Percentiles rank a stretch among this genome's conserved stretches.
Evolutionary conservation across 495 filamentous ascomycete genomes (phyloP).

Genomic region (Delitschia confertaspora): DNA sequence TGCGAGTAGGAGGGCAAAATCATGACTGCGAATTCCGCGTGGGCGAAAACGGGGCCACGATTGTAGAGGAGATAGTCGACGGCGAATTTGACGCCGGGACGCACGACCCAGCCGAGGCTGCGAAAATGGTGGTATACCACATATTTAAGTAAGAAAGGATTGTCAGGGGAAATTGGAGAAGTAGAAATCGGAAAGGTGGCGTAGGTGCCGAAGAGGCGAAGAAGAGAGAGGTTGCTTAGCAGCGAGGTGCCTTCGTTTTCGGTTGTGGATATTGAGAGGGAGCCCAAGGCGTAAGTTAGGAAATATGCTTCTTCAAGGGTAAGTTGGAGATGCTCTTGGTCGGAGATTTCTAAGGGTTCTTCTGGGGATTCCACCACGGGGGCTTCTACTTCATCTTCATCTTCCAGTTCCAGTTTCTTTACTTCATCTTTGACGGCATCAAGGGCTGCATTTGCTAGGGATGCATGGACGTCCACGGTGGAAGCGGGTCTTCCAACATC

Average conservation of each 20-base stretch:
- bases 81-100: constrained; percentile 88
- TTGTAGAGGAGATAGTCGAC: constrained; percentile 91
- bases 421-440: no score
- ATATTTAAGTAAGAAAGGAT: constrained; percentile 80
- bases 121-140: constrained; percentile 93
- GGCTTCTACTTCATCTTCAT: no score
- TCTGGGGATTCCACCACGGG: no score
- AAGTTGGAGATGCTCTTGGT: constrained; percentile 88
- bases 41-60: constrained; percentile 86
- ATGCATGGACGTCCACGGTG: neutral
- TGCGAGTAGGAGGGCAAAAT: constrained; percentile 76
- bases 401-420: no score
- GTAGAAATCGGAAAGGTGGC: constrained; percentile 34
- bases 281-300: constrained; percentile 70
- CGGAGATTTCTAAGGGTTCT: constrained; percentile 46
- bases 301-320: constrained; percentile 90
- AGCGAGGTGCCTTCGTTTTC: constrained; percentile 42
- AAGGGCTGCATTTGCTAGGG: neutral
- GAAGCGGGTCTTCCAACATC: no score
- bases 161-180: constrained; percentile 49
- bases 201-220: constrained; percentile 30
- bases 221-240: constrained; percentile 30
- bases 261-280: constrained; percentile 61
- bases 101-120: constrained; percentile 91
- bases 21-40: constrained; percentile 84